A percentile compares a stretch with the other conserved stretches of the same genome.
Evolutionary conservation across 306 rosid species (phyloP).

Genomic region (Malus sieversii): DNA sequence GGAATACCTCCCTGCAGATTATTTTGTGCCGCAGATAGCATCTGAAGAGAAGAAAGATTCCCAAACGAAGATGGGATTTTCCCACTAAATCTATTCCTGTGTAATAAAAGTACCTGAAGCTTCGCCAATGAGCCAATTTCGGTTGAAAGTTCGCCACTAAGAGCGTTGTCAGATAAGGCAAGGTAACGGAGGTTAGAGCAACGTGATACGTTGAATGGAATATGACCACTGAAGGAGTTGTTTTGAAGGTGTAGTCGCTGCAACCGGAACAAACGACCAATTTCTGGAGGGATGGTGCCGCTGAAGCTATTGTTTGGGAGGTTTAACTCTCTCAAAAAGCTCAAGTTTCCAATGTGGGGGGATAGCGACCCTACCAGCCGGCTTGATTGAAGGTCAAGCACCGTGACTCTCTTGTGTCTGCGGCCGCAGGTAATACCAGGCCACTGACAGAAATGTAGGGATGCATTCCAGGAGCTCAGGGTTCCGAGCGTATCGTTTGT

Average conservation of each 20-base stretch:
- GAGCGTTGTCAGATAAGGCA: not conserved
- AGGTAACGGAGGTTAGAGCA: slow-evolving; percentile 11
- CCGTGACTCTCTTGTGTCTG: slow-evolving; percentile 9
- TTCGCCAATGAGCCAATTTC: not conserved
- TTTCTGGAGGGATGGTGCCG: slow-evolving; percentile 10
- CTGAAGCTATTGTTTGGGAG: not conserved
- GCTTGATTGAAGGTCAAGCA: not conserved
- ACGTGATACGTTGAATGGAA: slow-evolving; percentile 4
- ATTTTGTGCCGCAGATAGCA: not conserved
- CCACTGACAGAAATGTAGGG: slow-evolving; percentile 23
- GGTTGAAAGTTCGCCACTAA: not conserved
- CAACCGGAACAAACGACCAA: slow-evolving; percentile 11
- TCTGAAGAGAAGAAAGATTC: slow-evolving; percentile 12
- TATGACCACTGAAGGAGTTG: slow-evolving; percentile 18
- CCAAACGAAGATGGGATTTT: slow-evolving; percentile 16
- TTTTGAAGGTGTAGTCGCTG: not conserved
- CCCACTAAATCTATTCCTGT: slow-evolving; percentile 4
- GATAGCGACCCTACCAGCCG: slow-evolving; percentile 4
- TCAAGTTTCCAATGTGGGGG: slow-evolving; percentile 16
- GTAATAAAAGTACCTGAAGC: not conserved
- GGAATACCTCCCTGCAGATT: slow-evolving; percentile 22
- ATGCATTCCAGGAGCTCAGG: slow-evolving; percentile 25
- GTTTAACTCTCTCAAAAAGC: too few species aligned
- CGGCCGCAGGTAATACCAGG: slow-evolving; percentile 11
- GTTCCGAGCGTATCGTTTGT: not conserved